Base-by-base conservation (phyloP, 192 early-diverging fungal genomes). In the Umbelopsis sp. region DNA sequence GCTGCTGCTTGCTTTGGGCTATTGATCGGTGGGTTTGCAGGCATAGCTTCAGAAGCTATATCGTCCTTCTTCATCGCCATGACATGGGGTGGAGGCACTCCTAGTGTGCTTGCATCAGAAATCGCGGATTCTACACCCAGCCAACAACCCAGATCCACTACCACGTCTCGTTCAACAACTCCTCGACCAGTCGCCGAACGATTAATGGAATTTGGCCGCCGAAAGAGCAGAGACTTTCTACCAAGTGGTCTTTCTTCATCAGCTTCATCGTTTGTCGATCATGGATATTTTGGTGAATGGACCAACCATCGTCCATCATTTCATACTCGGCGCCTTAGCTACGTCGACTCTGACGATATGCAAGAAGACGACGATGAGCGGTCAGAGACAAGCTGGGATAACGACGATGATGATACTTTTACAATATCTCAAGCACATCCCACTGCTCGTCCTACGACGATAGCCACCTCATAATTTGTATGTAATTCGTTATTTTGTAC, bases 1-100 rank as follows among this genome's bases (percentile, higher is more conserved):
- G 72, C 65, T 22, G 77, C 77, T 1, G 49, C 66, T 14, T 31
- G 24, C 24, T 78, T 72, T 62, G 77, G 77, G 0, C 21, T 74
- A 4, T n/a, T 73, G 17, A 78, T 78, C 45, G 77, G 77, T 49
- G 77, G 77, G 0, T 78, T 49, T 74, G 72, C 69, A 4, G 77
- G 77, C 4, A 74, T 78, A 43, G 72, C 72, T 22, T 65, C 70
- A 3, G 77, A 78, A 68, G 77, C 72, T 0, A 56, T 70, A 7
- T 71, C 72, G n/a, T 74, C 77, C 0, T 16, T 71, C 2, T 29
- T 78, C 16, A 70, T 78, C 11, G 51, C 68, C 43, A 50, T 68
- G 0, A 78, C 77, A 17, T 78, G 77, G 77, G 77, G 77, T 22
- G 36, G 52, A 21, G 36, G 52, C 17, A 14, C 8, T 14, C 9